A percentile compares a stretch with the other conserved stretches of the same genome.
phyloP scores from a whole-genome alignment of 257 asterid genomes.

The Solanum neorickii region DNA sequence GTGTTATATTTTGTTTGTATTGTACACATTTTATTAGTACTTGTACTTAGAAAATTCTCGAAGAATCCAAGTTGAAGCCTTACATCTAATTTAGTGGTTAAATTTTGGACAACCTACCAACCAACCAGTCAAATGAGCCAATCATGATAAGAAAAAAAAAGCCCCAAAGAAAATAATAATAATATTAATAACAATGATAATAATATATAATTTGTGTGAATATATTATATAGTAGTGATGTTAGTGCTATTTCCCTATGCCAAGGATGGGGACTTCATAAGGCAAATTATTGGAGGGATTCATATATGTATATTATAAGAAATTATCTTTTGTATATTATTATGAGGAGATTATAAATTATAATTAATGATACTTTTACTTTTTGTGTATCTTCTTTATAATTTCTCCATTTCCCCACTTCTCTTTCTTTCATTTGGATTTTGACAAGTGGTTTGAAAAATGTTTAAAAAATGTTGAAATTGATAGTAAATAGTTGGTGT shows the following conservation, averaged over 20 bases:
- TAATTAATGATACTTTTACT: not conserved
- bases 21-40: not conserved
- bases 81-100: not conserved
- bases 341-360: slow-evolving; percentile 1
- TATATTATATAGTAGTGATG: not conserved
- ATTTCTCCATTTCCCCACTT: not conserved
- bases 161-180: not conserved
- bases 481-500: not conserved
- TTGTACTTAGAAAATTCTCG: not conserved
- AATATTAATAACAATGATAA: too few relatives aligned
- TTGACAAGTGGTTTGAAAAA: not conserved
- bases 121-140: not conserved
- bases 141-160: not conserved
- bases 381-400: not conserved
- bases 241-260: not conserved
- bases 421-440: not conserved
- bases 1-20: not conserved
- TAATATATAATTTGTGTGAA: too few relatives aligned
- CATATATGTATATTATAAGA: not conserved
- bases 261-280: not conserved
- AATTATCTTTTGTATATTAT: not conserved
- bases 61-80: not conserved
- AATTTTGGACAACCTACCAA: not conserved
- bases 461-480: not conserved
- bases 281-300: not conserved